Base-by-base conservation (phyloP, 345 rosid genomes). In the Hibiscus mutabilis region DNA sequence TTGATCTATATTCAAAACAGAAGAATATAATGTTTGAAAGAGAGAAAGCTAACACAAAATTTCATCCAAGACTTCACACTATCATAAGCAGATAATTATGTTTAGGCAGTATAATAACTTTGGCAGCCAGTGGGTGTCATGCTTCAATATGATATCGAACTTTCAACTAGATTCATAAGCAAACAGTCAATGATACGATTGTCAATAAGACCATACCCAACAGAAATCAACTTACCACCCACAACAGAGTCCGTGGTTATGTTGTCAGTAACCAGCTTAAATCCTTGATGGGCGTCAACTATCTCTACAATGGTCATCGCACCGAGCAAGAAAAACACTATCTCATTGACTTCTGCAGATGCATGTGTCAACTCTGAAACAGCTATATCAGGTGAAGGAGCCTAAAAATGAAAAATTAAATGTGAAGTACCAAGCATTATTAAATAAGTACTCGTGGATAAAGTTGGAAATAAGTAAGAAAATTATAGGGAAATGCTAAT, bases 301-400 rank as follows among this genome's bases (percentile, higher is more conserved):
- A 94, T 91, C 87, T 94, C 97, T 46, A 91, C 97, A 27, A 95
- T 95, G 55, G 99, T 95, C 99, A 95, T 95, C 22, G 99, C 99
- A 12, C 99, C 99, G 11, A 95, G 97, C 82, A 95, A 75, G 88
- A 95, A 95, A 74, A 95, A 92, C 1, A 95, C 99, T 70, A 95
- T 92, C 75, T 92, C 94, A 78, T 96, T 92, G 71, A 90, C 99
- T 92, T 92, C 97, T 25, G 89, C 96, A 53, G 92, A 89, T 78
- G 99, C 97, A 84, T 79, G 92, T 68, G 86, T 79, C 80, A 95
- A 83, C 87, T 95, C 97, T 29, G 89, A 71, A 68, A 89, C 96
- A 82, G 94, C 97, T 74, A 92, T 79, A 62, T 92, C 97, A 80
- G 92, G 82, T 78, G 99, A 92, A 80, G 99, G 99, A 76, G 97